phyloP scores from a whole-genome alignment of 2,329 filamentous ascomycete genomes.

The Hypoxylon sp. region DNA sequence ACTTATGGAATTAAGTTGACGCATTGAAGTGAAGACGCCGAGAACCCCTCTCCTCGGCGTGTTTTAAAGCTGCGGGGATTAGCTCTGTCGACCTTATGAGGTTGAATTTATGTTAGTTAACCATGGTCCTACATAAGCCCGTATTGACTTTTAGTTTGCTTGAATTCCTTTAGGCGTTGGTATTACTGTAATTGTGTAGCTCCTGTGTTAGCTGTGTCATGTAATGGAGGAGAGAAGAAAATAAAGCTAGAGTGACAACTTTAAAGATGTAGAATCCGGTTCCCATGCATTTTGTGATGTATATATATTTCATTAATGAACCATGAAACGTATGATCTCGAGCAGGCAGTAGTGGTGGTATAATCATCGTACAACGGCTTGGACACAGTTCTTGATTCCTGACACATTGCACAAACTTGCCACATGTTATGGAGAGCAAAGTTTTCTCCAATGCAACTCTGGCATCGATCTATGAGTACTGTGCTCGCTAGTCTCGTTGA shows the following conservation, averaged over 20 bases:
- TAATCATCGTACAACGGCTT: neutral
- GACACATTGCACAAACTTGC: neutral
- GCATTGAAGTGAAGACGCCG: neutral
- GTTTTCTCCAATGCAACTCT: constrained; percentile 1
- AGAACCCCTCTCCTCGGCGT: neutral
- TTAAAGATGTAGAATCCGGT: neutral
- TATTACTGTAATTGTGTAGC: neutral
- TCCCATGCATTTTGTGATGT: no score
- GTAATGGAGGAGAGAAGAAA: neutral
- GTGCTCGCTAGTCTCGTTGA: constrained; percentile 11
- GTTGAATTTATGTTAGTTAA: neutral
- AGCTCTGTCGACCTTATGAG: neutral
- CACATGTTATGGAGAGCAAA: neutral
- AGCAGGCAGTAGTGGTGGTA: neutral
- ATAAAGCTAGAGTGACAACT: neutral
- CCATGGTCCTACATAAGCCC: neutral
- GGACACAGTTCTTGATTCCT: neutral
- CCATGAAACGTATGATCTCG: no score
- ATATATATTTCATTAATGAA: no score
- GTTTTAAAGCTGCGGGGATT: neutral
- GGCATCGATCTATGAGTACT: constrained; percentile 2
- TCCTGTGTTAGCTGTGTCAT: neutral
- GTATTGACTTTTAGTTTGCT: neutral
- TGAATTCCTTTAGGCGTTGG: neutral
- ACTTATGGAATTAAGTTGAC: neutral